These are phyloP conservation scores for Colletotrichum cereale DNA, from an alignment of 2,329 filamentous ascomycete genomes.

Conservation along the genomic window DNA sequence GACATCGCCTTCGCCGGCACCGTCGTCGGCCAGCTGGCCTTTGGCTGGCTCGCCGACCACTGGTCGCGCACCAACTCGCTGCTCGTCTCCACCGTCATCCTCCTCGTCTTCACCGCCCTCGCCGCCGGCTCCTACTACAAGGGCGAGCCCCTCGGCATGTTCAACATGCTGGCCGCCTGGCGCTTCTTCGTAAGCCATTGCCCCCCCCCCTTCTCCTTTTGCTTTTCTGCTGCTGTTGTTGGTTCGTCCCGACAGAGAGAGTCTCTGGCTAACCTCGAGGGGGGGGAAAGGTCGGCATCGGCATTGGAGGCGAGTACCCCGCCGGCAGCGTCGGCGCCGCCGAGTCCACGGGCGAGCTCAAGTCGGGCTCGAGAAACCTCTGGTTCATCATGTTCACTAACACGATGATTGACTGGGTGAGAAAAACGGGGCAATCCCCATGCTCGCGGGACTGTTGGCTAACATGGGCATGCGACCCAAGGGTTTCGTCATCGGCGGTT, in stretches of 20 bases:
- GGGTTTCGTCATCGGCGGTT: conserved; percentile 86
- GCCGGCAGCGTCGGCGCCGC: conserved; percentile 87
- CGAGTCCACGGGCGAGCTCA: conserved; percentile 86
- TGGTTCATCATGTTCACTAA: conserved; percentile 96
- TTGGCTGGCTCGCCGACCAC: conserved; percentile 85
- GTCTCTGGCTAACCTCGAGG: conserved; percentile 15
- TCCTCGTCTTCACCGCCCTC: conserved; percentile 87
- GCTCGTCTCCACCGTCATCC: conserved; percentile 82
- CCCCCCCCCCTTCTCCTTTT: conserved; percentile 5
- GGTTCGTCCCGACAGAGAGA: too few relatives aligned
- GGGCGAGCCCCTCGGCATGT: conserved; percentile 77
- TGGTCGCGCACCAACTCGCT: conserved; percentile 88
- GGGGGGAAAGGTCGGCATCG: conserved; percentile 20
- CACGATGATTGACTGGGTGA: conserved; percentile 78
- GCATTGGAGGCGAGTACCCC: conserved; percentile 74
- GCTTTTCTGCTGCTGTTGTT: too few relatives aligned
- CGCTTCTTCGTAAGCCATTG: conserved; percentile 78
- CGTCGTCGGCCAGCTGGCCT: conserved; percentile 83
- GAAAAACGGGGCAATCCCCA: conserved; percentile 20
- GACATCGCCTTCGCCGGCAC: conserved; percentile 90
- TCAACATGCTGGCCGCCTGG: conserved; percentile 82
- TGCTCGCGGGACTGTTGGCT: conserved; percentile 40
- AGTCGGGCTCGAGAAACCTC: conserved; percentile 82
- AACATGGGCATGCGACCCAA: not conserved
- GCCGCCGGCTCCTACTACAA: conserved; percentile 81